Evolutionary conservation across 2,329 filamentous ascomycete genomes (phyloP).

Genomic region (Ophiobolus disseminans): DNA sequence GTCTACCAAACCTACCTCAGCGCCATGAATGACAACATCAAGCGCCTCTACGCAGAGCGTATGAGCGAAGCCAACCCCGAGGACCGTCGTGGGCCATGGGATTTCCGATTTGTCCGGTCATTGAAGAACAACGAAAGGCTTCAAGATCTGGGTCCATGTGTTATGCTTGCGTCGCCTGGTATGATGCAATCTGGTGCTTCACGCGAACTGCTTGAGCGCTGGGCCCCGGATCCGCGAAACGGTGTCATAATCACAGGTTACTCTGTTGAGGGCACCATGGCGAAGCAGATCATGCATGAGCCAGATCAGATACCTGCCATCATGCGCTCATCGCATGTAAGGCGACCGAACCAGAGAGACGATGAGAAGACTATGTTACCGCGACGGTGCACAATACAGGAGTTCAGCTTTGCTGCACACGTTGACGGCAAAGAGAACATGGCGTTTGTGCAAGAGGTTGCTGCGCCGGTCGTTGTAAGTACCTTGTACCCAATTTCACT

Average conservation of each 20-base stretch:
- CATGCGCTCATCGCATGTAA: conserved; percentile 62
- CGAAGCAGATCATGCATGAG: conserved; percentile 91
- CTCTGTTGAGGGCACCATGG: conserved; percentile 98
- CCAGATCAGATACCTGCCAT: conserved; percentile 94
- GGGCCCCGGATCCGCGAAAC: conserved; percentile 95
- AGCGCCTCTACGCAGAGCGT: conserved; percentile 87
- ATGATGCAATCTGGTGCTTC: conserved; percentile 98
- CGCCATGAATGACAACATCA: conserved; percentile 99
- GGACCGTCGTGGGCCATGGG: conserved; percentile 87
- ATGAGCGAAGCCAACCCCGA: conserved; percentile 89
- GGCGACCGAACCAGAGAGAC: conserved; percentile 68
- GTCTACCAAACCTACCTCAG: conserved; percentile 98
- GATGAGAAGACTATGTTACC: conserved; percentile 92
- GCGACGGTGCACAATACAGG: conserved; percentile 87
- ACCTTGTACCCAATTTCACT: neutral
- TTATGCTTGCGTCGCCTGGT: conserved; percentile 96
- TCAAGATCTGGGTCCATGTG: conserved; percentile 92
- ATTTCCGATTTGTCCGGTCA: conserved; percentile 92
- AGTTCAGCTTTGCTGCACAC: conserved; percentile 95
- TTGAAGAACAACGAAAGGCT: conserved; percentile 94
- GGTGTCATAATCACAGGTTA: conserved; percentile 99
- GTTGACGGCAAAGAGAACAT: conserved; percentile 95
- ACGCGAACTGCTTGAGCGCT: conserved; percentile 88
- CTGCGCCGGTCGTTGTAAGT: conserved; percentile 88
- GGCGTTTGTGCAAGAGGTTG: conserved; percentile 95